Base-by-base conservation (phyloP, 768 basidiomycete genomes). In the Clathrus columnatus region DNA sequence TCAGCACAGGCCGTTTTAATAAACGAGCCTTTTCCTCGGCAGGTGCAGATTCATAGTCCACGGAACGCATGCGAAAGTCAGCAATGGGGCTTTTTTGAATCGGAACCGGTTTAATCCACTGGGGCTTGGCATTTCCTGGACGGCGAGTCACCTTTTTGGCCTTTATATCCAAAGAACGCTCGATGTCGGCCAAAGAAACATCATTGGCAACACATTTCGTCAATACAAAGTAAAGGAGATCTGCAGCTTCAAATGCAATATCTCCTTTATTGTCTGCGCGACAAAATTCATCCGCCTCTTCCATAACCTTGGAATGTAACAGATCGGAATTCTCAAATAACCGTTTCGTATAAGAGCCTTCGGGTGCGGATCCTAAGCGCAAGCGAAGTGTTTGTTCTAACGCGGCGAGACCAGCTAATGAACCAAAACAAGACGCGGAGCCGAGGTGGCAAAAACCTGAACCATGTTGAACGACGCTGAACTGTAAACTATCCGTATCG, bases 211-310 rank as follows among this genome's bases (percentile, higher is more conserved):
- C 75, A 65, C 95, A 97, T 61, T 85, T 84, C 20, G 88, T 81
- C 62, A 99, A 70, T 0, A 87, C 81, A 65, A 99, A 99, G 73
- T 98, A 99, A 42, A 95, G 64, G 21, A 99, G 74, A 70, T 99
- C 96, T 0, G 94, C 95, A 6, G 93, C 90, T 69, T 99, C 96
- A 59, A 94, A 95, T 1, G 93, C 88, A 16, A 96, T 73, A 27
- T 97, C 90, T 48, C 87, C 83, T 64, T 80, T 80, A 1, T 81
- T 80, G 61, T 81, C 73, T 21, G 91, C 91, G 17, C 76, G 76
- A 66, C 92, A 95, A n/a, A 99, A 78, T 68, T 99, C 96, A 62
- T 95, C 90, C 0, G 96, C 96, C 68, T 99, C 96, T 69, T 99
- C 96, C 84, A 88, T 91, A 60, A 99, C 92, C 75, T 99, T 99